phyloP scores from a whole-genome alignment of 2,329 filamentous ascomycete genomes.

The Aspergillus udagawae region DNA sequence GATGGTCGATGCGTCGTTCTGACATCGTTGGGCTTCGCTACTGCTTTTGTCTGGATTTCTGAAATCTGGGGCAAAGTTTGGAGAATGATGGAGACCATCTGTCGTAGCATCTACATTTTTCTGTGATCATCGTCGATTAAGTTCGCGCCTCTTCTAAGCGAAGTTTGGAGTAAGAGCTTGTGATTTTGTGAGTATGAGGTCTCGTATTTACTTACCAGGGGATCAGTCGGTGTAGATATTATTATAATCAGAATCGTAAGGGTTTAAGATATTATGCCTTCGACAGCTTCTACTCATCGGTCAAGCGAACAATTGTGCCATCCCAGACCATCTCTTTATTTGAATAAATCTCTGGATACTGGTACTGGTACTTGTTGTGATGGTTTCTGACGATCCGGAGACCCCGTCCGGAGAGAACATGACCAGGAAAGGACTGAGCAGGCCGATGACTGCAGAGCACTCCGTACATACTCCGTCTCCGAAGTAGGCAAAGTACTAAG shows the following conservation, averaged over 20 bases:
- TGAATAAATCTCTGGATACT: not conserved
- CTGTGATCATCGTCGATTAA: not conserved
- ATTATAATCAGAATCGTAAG: too few species aligned
- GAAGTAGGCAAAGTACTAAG: not conserved
- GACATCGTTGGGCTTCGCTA: not conserved
- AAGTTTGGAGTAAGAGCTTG: not conserved
- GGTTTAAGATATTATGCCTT: too few species aligned
- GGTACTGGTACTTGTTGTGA: too few species aligned
- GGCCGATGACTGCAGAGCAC: too few species aligned
- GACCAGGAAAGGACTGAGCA: too few species aligned
- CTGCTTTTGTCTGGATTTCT: not conserved
- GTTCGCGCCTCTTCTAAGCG: not conserved
- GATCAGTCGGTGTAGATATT: not conserved
- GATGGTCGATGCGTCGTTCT: not conserved
- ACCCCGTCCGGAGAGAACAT: not conserved
- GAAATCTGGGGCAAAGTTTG: not conserved
- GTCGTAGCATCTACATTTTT: not conserved
- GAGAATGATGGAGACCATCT: too few species aligned
- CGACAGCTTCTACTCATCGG: too few species aligned
- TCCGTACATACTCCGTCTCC: too few species aligned
- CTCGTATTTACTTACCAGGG: not conserved
- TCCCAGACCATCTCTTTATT: not conserved
- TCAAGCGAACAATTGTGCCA: too few species aligned
- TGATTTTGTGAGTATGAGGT: not conserved
- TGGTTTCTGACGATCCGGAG: too few species aligned